These are phyloP conservation scores for Peronospora destructor DNA, from an alignment of 352 stramenopile species.

Conservation along the genomic window DNA sequence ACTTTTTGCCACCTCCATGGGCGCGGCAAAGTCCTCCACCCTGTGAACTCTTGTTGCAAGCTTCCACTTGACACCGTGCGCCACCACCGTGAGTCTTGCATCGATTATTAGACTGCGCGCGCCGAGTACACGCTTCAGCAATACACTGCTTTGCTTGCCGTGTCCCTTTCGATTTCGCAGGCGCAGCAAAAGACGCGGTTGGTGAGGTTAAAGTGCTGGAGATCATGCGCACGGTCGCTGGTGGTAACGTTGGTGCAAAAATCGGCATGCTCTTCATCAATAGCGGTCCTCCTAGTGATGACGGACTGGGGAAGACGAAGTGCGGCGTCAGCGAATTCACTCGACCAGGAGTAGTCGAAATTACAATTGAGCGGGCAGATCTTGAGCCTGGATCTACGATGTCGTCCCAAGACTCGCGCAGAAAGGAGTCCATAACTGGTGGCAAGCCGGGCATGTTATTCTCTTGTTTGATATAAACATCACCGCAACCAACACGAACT, in stretches of 20 bases:
- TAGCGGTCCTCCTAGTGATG: constrained; percentile 8
- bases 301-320: constrained; percentile 17
- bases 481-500: constrained; percentile 13
- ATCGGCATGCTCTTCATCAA: constrained; percentile 20
- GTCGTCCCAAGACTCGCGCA: constrained; percentile 53
- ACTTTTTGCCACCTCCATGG: constrained; percentile 67
- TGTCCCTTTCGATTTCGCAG: constrained; percentile 24
- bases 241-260: constrained; percentile 16
- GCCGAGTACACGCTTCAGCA: constrained; percentile 44
- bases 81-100: constrained; percentile 80
- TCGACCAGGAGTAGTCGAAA: constrained; percentile 15
- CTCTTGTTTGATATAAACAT: constrained; percentile 41
- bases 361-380: constrained; percentile 19
- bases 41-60: constrained; percentile 75
- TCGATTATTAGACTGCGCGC: constrained; percentile 72
- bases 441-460: constrained; percentile 32
- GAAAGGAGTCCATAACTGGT: constrained; percentile 52
- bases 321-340: constrained; percentile 29
- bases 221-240: constrained; percentile 17
- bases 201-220: constrained; percentile 25
- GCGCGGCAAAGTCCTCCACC: constrained; percentile 48
- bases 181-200: constrained; percentile 21
- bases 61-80: constrained; percentile 57
- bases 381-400: constrained; percentile 26
- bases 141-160: constrained; percentile 63